phyloP scores from a whole-genome alignment of 2,329 filamentous ascomycete species.

The Aspergillus awamori region DNA sequence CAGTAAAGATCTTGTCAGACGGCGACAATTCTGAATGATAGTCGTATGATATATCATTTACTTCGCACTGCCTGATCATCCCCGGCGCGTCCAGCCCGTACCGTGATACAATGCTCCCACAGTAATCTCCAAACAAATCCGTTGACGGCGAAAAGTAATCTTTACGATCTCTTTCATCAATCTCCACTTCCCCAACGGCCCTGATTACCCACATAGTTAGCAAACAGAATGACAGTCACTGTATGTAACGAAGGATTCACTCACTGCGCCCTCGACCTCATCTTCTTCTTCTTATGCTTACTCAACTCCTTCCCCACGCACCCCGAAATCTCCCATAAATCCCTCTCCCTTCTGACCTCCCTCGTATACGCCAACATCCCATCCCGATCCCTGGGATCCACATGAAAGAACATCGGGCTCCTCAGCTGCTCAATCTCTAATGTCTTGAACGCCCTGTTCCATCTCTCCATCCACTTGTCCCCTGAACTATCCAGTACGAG shows the following conservation, averaged over 20 bases:
- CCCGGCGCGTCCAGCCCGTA: slow-evolving; percentile 59
- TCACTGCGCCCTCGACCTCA: slow-evolving; percentile 52
- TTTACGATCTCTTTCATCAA: slow-evolving; percentile 68
- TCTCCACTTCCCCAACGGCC: slow-evolving; percentile 47
- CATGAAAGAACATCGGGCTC: slow-evolving; percentile 82
- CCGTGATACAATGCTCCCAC: slow-evolving; percentile 57
- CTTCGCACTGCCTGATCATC: slow-evolving; percentile 62
- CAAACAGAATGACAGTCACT: not conserved
- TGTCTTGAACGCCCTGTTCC: slow-evolving; percentile 69
- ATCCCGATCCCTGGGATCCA: slow-evolving; percentile 75
- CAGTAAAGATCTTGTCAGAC: slow-evolving; percentile 63
- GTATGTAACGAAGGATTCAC: slow-evolving; percentile 1
- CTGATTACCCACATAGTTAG: slow-evolving; percentile 19
- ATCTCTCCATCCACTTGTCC: slow-evolving; percentile 68
- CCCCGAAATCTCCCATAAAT: slow-evolving; percentile 70
- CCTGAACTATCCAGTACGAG: slow-evolving; percentile 69
- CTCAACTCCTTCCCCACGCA: slow-evolving; percentile 79
- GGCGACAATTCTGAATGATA: slow-evolving; percentile 47
- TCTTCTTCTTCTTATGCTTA: slow-evolving; percentile 73
- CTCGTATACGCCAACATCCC: slow-evolving; percentile 71
- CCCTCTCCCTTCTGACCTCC: slow-evolving; percentile 60
- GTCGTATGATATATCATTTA: slow-evolving; percentile 64
- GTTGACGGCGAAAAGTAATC: slow-evolving; percentile 70
- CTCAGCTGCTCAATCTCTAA: slow-evolving; percentile 72
- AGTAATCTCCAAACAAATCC: slow-evolving; percentile 65